These are phyloP conservation scores for Arthrobotrys iridis DNA, from an alignment of 2,329 filamentous ascomycete genomes.

Conservation along the genomic window DNA sequence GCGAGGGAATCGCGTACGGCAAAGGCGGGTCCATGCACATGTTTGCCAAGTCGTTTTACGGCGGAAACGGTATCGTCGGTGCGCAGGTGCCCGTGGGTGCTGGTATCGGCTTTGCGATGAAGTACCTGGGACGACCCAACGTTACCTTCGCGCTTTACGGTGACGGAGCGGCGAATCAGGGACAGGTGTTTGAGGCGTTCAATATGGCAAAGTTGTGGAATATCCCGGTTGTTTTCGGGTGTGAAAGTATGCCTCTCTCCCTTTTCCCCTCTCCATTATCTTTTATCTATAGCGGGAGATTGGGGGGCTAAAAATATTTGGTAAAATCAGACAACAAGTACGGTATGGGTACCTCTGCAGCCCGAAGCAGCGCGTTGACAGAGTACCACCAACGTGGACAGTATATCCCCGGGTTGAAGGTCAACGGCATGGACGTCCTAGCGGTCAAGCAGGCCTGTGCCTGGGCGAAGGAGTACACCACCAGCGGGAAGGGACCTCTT, in stretches of 20 bases:
- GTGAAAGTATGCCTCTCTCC: constrained; percentile 98
- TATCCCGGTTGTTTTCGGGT: constrained; percentile 92
- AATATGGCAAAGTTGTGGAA: constrained; percentile 99
- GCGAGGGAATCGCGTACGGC: constrained; percentile 96
- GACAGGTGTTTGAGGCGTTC: constrained; percentile 99
- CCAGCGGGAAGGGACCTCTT: constrained; percentile 85
- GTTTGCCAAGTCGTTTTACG: constrained; percentile 98
- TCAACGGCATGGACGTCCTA: constrained; percentile 99
- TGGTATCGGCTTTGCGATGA: constrained; percentile 94
- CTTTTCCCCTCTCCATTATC: not conserved
- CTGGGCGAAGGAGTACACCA: constrained; percentile 89
- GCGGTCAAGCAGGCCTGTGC: constrained; percentile 96
- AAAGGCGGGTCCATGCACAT: constrained; percentile 99
- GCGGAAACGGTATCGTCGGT: constrained; percentile 98
- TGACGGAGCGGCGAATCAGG: constrained; percentile 98
- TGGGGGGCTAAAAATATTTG: constrained; percentile 49
- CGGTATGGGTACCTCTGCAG: constrained; percentile 97
- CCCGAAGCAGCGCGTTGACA: constrained; percentile 91
- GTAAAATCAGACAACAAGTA: constrained; percentile 90
- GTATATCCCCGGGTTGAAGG: constrained; percentile 99
- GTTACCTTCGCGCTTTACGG: constrained; percentile 91
- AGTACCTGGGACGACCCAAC: constrained; percentile 89
- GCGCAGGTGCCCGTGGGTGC: constrained; percentile 97
- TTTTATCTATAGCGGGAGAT: constrained; percentile 37
- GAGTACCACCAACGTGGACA: constrained; percentile 99